Conservation (phyloP, 768 basidiomycete genomes). For the Mycena metata region DNA sequence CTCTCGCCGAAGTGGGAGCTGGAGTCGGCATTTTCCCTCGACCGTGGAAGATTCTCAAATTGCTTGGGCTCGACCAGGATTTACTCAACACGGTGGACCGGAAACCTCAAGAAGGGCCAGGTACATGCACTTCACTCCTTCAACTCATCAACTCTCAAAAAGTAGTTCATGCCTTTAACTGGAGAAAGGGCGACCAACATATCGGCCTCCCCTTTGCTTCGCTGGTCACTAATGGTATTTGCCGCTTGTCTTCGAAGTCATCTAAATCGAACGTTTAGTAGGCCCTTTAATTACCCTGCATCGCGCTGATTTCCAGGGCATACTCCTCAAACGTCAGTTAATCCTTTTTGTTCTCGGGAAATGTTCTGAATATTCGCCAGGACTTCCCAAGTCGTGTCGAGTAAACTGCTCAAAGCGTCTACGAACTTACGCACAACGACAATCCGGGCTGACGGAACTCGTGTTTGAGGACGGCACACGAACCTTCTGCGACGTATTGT, state of each 20-base stretch:
- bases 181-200: slow-evolving; percentile 73
- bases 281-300: slow-evolving; percentile 70
- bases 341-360: too few species aligned
- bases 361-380: too few species aligned
- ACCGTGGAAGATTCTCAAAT: slow-evolving; percentile 62
- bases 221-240: slow-evolving; percentile 69
- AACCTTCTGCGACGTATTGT: slow-evolving; percentile 72
- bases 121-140: slow-evolving; percentile 42
- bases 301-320: slow-evolving; percentile 76
- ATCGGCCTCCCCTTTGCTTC: slow-evolving; percentile 67
- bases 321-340: slow-evolving; percentile 58
- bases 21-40: slow-evolving; percentile 71
- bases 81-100: slow-evolving; percentile 55
- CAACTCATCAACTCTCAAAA: background rate
- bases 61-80: slow-evolving; percentile 63
- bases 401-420: slow-evolving; percentile 71
- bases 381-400: slow-evolving; percentile 59
- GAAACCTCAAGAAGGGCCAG: slow-evolving; percentile 56
- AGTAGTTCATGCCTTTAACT: slow-evolving; percentile 65
- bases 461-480: slow-evolving; percentile 73
- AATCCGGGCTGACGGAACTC: slow-evolving; percentile 59
- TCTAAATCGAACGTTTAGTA: slow-evolving; percentile 39
- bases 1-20: slow-evolving; percentile 70
- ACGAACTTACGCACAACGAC: slow-evolving; percentile 64
- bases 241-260: slow-evolving; percentile 1